Conservation (phyloP, 169 alveolate species). For the Eimeria necatrix region DNA sequence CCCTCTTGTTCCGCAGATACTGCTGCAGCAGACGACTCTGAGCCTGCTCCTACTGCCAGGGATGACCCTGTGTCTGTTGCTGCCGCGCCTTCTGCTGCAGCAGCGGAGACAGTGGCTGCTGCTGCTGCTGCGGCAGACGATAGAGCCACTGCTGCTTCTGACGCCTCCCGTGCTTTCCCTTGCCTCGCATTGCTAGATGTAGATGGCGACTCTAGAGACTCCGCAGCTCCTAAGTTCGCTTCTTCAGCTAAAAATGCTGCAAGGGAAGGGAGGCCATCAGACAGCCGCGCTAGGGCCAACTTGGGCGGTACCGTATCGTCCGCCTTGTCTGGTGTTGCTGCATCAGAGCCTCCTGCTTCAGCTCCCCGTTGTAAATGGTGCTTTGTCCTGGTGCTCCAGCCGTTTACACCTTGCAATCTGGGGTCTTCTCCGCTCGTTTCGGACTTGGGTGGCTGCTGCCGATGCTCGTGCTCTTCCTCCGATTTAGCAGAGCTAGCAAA, state of each 20-base stretch:
- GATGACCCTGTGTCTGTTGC: slow-evolving; percentile 4
- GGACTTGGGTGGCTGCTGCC: slow-evolving; percentile 34
- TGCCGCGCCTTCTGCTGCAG: background rate
- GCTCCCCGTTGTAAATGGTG: slow-evolving; percentile 22
- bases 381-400: slow-evolving; percentile 45
- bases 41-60: slow-evolving; percentile 5
- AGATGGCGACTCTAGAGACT: background rate
- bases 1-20: slow-evolving; percentile 28
- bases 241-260: slow-evolving; percentile 70
- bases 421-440: slow-evolving; percentile 23
- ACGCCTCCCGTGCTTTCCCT: background rate
- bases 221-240: background rate
- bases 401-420: slow-evolving; percentile 1
- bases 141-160: slow-evolving; percentile 17
- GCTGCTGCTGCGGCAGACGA: slow-evolving; percentile 34
- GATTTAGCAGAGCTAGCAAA: background rate
- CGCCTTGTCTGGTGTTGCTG: background rate
- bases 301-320: background rate
- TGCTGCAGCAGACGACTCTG: slow-evolving; percentile 18
- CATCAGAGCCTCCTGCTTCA: slow-evolving; percentile 15
- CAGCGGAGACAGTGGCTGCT: slow-evolving; percentile 10
- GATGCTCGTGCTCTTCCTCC: slow-evolving; percentile 54
- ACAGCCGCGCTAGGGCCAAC: slow-evolving; percentile 40
- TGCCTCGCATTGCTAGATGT: background rate
- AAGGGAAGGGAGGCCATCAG: slow-evolving; percentile 71